Percentiles rank a stretch among this genome's conserved stretches.
These are phyloP conservation scores for Coemansia sp. DNA, from an alignment of 192 early-diverging fungal species.

Conservation along the genomic window DNA sequence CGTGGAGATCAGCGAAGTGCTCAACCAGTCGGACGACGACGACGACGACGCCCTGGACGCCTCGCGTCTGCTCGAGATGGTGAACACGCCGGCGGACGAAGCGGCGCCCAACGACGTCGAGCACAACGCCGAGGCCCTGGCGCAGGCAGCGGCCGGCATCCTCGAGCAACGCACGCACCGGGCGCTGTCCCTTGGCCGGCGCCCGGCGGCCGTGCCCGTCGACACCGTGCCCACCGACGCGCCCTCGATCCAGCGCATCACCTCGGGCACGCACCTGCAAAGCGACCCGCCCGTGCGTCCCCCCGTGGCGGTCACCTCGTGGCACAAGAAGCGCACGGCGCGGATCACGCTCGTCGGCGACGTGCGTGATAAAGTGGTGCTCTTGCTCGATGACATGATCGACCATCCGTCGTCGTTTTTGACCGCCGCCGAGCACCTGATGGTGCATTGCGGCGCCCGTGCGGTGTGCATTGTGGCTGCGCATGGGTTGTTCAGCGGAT, in stretches of 20 bases:
- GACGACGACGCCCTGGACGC: conserved; percentile 50
- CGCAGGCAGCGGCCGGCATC: conserved; percentile 33
- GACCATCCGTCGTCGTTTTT: conserved; percentile 88
- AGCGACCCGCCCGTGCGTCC: conserved; percentile 49
- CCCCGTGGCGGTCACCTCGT: conserved; percentile 51
- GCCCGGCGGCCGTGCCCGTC: conserved; percentile 33
- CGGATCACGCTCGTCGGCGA: conserved; percentile 90
- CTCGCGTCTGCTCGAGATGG: conserved; percentile 51
- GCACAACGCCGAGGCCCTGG: conserved; percentile 42
- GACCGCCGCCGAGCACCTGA: conserved; percentile 87
- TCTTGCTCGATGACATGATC: conserved; percentile 97
- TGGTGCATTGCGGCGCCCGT: conserved; percentile 76
- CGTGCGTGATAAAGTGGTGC: conserved; percentile 77
- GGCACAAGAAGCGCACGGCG: conserved; percentile 56
- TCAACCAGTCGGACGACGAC: conserved; percentile 48
- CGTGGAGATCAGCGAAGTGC: conserved; percentile 49
- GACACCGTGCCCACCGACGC: conserved; percentile 7
- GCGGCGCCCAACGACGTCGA: conserved; percentile 4
- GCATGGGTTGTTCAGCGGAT: conserved; percentile 90
- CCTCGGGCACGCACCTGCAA: conserved; percentile 51
- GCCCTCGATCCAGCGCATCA: conserved; percentile 41
- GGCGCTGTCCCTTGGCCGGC: conserved; percentile 7
- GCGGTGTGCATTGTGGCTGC: conserved; percentile 89
- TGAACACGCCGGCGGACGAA: conserved; percentile 54
- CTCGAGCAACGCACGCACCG: conserved; percentile 29